These are phyloP conservation scores for Hyphopichia buzzinii DNA, from an alignment of 1,139 yeast genomes.

Conservation along the genomic window DNA sequence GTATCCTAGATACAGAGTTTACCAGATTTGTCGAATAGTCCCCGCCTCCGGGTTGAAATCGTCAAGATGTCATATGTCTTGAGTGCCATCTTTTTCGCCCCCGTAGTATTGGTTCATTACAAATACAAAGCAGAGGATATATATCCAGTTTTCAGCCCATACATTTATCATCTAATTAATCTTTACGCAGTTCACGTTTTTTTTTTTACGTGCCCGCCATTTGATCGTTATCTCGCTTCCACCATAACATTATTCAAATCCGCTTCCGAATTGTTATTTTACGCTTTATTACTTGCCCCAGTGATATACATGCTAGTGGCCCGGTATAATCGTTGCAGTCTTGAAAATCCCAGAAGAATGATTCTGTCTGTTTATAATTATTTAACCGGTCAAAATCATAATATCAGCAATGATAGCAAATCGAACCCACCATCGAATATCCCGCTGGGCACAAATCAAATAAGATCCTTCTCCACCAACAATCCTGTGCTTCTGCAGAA, in stretches of 20 bases:
- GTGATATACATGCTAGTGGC: constrained; percentile 2
- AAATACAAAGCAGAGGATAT: not conserved
- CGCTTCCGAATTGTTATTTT: constrained; percentile 2
- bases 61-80: no score
- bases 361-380: constrained; percentile 15
- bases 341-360: constrained; percentile 9
- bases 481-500: constrained; percentile 21
- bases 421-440: constrained; percentile 2
- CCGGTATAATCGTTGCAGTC: not conserved
- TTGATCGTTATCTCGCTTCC: not conserved
- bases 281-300: not conserved
- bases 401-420: constrained; percentile 2
- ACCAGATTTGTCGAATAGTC: no score
- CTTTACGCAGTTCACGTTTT: not conserved
- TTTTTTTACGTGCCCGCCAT: not conserved
- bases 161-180: no score
- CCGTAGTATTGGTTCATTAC: not conserved
- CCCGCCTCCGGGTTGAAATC: no score
- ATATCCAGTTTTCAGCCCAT: not conserved
- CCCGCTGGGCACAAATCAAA: not conserved
- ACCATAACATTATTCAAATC: not conserved
- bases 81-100: not conserved
- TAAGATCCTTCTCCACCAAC: constrained; percentile 27
- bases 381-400: constrained; percentile 2
- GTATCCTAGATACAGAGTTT: no score